Evolutionary conservation across 2,329 filamentous ascomycete genomes (phyloP).

Genomic region (Didymella glomerata): DNA sequence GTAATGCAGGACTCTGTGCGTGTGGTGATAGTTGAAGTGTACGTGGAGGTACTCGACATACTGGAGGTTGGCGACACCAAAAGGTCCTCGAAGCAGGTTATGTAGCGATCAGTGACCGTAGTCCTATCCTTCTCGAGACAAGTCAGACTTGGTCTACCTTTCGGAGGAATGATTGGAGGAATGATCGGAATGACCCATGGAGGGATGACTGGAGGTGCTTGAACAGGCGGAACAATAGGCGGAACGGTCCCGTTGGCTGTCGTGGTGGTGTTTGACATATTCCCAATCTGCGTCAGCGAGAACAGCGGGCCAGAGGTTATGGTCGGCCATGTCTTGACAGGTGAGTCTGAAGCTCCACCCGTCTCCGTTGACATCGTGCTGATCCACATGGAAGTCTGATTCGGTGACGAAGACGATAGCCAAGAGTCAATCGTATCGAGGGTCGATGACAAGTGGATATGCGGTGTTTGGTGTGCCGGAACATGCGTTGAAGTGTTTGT

Average conservation of each 20-base stretch:
- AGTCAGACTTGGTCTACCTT: too few species aligned
- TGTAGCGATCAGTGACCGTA: too few species aligned
- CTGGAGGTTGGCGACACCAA: conserved; percentile 19
- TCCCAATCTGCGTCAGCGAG: neutral
- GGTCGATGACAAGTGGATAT: too few species aligned
- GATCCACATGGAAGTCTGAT: neutral
- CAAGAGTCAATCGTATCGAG: neutral
- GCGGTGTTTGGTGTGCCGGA: too few species aligned
- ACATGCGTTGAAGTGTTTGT: neutral
- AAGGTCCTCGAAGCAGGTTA: conserved; percentile 22
- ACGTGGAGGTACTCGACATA: conserved; percentile 15
- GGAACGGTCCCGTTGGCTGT: too few species aligned
- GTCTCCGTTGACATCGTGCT: neutral
- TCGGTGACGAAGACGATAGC: neutral
- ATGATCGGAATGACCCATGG: too few species aligned
- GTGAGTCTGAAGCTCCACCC: neutral
- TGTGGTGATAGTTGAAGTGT: conserved; percentile 27
- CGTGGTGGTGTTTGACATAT: neutral
- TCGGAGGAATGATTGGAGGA: too few species aligned
- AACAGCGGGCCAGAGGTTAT: neutral
- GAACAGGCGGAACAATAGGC: too few species aligned
- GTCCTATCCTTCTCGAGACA: too few species aligned
- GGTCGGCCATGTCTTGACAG: neutral
- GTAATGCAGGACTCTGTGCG: conserved; percentile 22
- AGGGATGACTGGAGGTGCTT: too few species aligned